Evolutionary conservation across 352 stramenopile species (phyloP).

Genomic region (Plasmopara viticola): DNA sequence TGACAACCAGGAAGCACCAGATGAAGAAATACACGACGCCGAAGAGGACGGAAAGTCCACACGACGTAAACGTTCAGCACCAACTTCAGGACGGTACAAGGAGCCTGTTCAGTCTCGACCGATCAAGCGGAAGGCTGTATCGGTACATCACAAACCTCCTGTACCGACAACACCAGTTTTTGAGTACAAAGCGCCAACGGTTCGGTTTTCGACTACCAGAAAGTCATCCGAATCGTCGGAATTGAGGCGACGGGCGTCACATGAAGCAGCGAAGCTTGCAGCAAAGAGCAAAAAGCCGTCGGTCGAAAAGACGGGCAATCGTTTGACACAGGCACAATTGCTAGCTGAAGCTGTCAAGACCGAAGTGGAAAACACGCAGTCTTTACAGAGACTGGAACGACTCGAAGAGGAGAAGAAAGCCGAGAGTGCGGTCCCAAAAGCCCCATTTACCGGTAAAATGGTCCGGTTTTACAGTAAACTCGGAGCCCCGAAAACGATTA

Average conservation of each 20-base stretch:
- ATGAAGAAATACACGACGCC: constrained; percentile 70
- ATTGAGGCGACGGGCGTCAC: constrained; percentile 43
- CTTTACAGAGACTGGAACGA: constrained; percentile 68
- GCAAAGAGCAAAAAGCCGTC: constrained; percentile 24
- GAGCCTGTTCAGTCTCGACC: constrained; percentile 25
- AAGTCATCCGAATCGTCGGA: constrained; percentile 61
- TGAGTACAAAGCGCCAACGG: constrained; percentile 28
- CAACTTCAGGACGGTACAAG: constrained; percentile 25
- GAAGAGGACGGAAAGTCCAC: constrained; percentile 41
- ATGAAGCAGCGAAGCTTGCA: constrained; percentile 43
- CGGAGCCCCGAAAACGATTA: constrained; percentile 66
- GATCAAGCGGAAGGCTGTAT: constrained; percentile 9
- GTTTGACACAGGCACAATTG: constrained; percentile 63
- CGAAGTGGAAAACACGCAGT: constrained; percentile 75
- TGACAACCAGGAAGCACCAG: constrained; percentile 72
- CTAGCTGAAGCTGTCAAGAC: constrained; percentile 68
- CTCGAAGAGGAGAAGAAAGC: constrained; percentile 79
- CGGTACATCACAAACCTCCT: neutral
- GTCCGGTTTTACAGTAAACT: constrained; percentile 65
- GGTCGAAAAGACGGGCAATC: constrained; percentile 39
- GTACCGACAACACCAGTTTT: constrained; percentile 9
- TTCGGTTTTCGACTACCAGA: constrained; percentile 50
- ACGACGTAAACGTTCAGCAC: constrained; percentile 23
- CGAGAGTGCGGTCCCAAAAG: constrained; percentile 59
- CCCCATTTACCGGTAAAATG: constrained; percentile 59